phyloP scores from a whole-genome alignment of 257 asterid genomes.

The Euphrasia confusa region DNA sequence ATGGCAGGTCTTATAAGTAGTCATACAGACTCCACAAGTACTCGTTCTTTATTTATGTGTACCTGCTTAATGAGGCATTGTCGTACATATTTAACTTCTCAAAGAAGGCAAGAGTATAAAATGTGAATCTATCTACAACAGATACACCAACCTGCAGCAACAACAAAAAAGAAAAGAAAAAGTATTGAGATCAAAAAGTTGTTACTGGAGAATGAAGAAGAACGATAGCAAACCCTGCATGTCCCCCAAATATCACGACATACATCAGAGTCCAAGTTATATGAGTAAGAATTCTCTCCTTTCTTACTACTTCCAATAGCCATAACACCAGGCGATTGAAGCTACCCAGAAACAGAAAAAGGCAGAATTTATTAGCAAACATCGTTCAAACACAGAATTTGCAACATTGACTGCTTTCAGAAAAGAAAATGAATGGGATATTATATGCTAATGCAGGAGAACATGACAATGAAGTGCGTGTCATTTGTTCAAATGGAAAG shows the following conservation, averaged over 20 bases:
- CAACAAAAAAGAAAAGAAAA: slow-evolving; percentile 23
- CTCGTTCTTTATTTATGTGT: slow-evolving; percentile 11
- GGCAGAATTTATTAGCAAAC: slow-evolving; percentile 13
- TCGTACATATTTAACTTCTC: slow-evolving; percentile 91
- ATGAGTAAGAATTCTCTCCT: slow-evolving; percentile 96
- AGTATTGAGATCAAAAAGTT: slow-evolving; percentile 13
- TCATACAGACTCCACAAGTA: not conserved
- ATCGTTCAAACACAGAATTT: slow-evolving; percentile 16
- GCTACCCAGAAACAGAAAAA: slow-evolving; percentile 47
- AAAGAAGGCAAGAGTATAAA: slow-evolving; percentile 91
- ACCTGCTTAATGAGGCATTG: slow-evolving; percentile 96
- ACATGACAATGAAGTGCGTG: slow-evolving; percentile 9
- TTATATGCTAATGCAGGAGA: slow-evolving; percentile 7
- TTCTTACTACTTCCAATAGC: slow-evolving; percentile 97
- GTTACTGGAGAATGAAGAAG: slow-evolving; percentile 3
- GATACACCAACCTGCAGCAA: slow-evolving; percentile 88
- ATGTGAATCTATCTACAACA: slow-evolving; percentile 94
- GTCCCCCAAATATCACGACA: slow-evolving; percentile 32
- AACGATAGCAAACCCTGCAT: slow-evolving; percentile 11
- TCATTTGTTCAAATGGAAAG: slow-evolving; percentile 4
- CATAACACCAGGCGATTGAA: slow-evolving; percentile 94
- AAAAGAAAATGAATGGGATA: not conserved
- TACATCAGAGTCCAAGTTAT: slow-evolving; percentile 92
- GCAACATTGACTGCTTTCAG: slow-evolving; percentile 12
- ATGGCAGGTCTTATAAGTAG: not conserved